Conservation (phyloP, 2,329 filamentous ascomycete genomes). For the Ophiocordyceps camponoti-saundersi region DNA sequence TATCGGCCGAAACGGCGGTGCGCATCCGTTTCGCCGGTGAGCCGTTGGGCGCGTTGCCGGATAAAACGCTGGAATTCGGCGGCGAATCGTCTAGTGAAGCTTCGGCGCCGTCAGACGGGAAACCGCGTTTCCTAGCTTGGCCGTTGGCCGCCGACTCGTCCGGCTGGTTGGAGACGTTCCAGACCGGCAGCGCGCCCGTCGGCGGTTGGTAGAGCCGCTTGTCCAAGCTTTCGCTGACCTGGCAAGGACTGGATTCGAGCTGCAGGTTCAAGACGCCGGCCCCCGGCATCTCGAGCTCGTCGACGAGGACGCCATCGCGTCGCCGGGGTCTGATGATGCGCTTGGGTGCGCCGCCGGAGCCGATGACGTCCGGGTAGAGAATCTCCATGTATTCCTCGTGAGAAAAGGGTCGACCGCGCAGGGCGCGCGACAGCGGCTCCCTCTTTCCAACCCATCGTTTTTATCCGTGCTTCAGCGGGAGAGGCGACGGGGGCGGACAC, state of each 20-base stretch:
- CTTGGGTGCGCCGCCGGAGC: slow-evolving; percentile 41
- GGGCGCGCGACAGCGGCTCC: slow-evolving; percentile 38
- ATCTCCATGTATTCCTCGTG: slow-evolving; percentile 45
- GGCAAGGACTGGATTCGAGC: slow-evolving; percentile 13
- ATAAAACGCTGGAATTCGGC: slow-evolving; percentile 13
- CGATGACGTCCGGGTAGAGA: slow-evolving; percentile 41
- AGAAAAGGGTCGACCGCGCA: slow-evolving; percentile 40
- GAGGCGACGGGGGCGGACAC: neutral
- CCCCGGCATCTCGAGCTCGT: slow-evolving; percentile 31
- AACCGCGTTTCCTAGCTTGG: slow-evolving; percentile 25
- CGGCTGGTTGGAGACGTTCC: slow-evolving; percentile 17
- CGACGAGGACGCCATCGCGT: slow-evolving; percentile 26
- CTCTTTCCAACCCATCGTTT: slow-evolving; percentile 18
- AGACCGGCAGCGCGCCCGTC: slow-evolving; percentile 19
- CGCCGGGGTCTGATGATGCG: slow-evolving; percentile 38
- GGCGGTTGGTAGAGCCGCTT: slow-evolving; percentile 13
- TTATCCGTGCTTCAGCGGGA: slow-evolving; percentile 1
- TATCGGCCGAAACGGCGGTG: slow-evolving; percentile 10
- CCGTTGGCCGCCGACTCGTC: slow-evolving; percentile 25
- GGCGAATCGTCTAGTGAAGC: slow-evolving; percentile 8
- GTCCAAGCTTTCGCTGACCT: slow-evolving; percentile 9
- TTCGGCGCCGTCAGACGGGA: slow-evolving; percentile 7
- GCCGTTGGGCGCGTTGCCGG: slow-evolving; percentile 10
- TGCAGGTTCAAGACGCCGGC: slow-evolving; percentile 28
- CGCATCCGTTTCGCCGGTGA: slow-evolving; percentile 17